phyloP scores from a whole-genome alignment of 805 yeast species.

The Zygoascus bituminiphila region DNA sequence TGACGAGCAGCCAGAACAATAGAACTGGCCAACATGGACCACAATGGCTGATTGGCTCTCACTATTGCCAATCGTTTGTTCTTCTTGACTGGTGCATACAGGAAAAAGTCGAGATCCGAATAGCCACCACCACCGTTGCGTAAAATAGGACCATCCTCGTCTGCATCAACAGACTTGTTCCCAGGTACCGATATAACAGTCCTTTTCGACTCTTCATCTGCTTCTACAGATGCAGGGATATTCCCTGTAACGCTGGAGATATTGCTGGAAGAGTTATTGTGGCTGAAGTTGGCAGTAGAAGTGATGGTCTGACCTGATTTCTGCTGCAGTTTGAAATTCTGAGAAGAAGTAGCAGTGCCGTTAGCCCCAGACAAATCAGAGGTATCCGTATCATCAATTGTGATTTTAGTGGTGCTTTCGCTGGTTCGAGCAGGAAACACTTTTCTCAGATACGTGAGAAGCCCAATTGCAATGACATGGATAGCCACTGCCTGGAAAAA shows the following conservation, averaged over 20 bases:
- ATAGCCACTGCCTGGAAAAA: constrained; percentile 26
- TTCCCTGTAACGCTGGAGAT: constrained; percentile 10
- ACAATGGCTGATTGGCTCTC: constrained; percentile 27
- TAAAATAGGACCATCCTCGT: neutral
- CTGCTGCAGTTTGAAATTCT: neutral
- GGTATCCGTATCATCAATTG: neutral
- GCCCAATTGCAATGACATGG: constrained; percentile 27
- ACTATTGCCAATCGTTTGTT: constrained; percentile 23
- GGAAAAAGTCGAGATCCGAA: constrained; percentile 16
- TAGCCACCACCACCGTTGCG: neutral
- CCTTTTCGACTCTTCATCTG: constrained; percentile 14
- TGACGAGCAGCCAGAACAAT: constrained; percentile 29
- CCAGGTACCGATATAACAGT: constrained; percentile 6
- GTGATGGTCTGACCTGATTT: constrained; percentile 7
- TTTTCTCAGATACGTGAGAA: constrained; percentile 23
- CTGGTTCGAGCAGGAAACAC: constrained; percentile 20
- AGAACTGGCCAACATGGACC: constrained; percentile 29
- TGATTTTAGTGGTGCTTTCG: neutral
- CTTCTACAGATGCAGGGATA: constrained; percentile 8
- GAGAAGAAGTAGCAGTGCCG: neutral
- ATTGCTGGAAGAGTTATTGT: neutral
- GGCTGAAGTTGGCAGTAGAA: neutral
- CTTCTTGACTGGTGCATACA: constrained; percentile 19
- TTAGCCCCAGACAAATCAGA: neutral
- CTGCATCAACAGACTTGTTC: neutral